Percentiles rank a stretch among this genome's conserved stretches.
Evolutionary conservation across 768 basidiomycete species (phyloP).

Genomic region (Lanmaoa rubissima): DNA sequence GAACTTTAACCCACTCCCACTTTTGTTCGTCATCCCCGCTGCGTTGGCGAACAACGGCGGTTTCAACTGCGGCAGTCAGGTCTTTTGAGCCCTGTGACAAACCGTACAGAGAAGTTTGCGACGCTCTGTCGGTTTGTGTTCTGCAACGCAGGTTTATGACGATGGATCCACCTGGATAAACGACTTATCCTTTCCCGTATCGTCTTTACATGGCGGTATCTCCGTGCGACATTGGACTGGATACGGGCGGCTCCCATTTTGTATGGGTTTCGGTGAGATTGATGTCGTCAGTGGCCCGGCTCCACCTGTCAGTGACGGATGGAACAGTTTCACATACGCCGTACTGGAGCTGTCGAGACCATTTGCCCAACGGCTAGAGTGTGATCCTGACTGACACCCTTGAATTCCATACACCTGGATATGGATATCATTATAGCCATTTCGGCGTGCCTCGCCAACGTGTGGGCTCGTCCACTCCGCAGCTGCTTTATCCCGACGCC

Average conservation of each 20-base stretch:
- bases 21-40: not conserved
- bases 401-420: no score
- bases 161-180: conserved; percentile 9
- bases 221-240: not conserved
- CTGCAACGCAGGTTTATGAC: not conserved
- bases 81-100: conserved; percentile 21
- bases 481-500: no score
- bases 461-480: no score
- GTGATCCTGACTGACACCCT: no score
- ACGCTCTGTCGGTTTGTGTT: not conserved
- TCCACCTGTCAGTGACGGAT: no score
- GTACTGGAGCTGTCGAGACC: no score
- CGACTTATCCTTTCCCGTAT: conserved; percentile 18
- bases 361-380: no score
- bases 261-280: conserved; percentile 22
- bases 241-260: conserved; percentile 9
- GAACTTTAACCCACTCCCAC: not conserved
- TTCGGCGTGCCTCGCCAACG: no score
- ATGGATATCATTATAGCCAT: no score
- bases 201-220: conserved; percentile 9
- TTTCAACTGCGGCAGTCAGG: conserved; percentile 22
- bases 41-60: not conserved
- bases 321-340: no score
- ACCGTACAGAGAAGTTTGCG: conserved; percentile 19
- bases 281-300: not conserved